Conservation (phyloP, 805 yeast species). For the Zygosaccharomyces lentus region DNA sequence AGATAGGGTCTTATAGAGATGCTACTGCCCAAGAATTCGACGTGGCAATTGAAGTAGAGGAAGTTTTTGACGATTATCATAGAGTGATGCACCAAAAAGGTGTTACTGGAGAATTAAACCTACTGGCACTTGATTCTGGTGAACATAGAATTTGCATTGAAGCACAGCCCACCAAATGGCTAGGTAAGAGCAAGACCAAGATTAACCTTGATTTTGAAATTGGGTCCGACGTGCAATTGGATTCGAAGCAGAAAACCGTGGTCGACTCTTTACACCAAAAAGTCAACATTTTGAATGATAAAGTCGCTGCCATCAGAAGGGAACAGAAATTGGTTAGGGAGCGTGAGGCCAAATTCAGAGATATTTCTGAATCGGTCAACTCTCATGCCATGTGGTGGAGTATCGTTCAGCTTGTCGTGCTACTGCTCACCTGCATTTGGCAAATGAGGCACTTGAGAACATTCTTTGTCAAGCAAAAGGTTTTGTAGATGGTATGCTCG, state of each 20-base stretch:
- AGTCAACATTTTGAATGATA: constrained; percentile 52
- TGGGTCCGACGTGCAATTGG: constrained; percentile 62
- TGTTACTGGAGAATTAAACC: constrained; percentile 61
- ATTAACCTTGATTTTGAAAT: constrained; percentile 60
- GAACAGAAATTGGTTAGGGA: constrained; percentile 69
- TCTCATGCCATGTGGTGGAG: constrained; percentile 72
- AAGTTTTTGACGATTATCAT: constrained; percentile 73
- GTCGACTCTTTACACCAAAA: constrained; percentile 53
- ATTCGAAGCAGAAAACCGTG: constrained; percentile 59
- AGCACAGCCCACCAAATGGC: constrained; percentile 55
- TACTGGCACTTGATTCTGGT: constrained; percentile 70
- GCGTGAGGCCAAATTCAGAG: constrained; percentile 69
- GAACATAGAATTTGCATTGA: constrained; percentile 72
- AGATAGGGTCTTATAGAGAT: constrained; percentile 34
- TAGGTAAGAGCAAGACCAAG: constrained; percentile 53
- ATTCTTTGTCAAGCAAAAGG: constrained; percentile 74
- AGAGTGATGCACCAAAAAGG: constrained; percentile 69
- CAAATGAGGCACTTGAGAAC: constrained; percentile 70
- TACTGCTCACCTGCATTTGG: constrained; percentile 66
- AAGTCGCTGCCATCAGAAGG: constrained; percentile 55
- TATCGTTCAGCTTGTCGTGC: constrained; percentile 56
- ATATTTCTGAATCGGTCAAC: constrained; percentile 66
- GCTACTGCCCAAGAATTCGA: constrained; percentile 37
- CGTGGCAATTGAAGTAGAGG: constrained; percentile 46
- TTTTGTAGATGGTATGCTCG: constrained; percentile 23